Evolutionary conservation across 2,329 filamentous ascomycete genomes (phyloP).

Genomic region (Elsinoe batatas): DNA sequence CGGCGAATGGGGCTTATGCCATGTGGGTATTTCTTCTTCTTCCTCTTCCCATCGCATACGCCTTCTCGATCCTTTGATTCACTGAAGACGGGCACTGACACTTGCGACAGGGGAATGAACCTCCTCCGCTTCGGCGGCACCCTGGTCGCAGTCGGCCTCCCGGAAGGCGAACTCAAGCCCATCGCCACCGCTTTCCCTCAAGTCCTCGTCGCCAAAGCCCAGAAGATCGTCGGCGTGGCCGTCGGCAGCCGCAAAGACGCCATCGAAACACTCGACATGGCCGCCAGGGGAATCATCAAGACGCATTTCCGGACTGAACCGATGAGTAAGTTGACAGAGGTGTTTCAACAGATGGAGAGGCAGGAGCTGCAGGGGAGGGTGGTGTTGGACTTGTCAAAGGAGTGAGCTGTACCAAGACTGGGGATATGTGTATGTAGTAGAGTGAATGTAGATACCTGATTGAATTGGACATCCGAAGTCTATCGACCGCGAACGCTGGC

Average conservation of each 20-base stretch:
- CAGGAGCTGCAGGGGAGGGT: constrained; percentile 38
- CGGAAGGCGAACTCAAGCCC: constrained; percentile 38
- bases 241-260: constrained; percentile 40
- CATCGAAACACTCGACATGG: constrained; percentile 40
- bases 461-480: background rate
- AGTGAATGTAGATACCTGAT: background rate
- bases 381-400: constrained; percentile 33
- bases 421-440: too few relatives aligned
- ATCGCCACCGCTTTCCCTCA: constrained; percentile 34
- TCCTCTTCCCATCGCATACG: background rate
- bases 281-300: constrained; percentile 36
- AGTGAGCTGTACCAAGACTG: background rate
- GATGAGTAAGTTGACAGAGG: constrained; percentile 38
- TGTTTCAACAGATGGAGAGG: constrained; percentile 39
- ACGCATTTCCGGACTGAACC: constrained; percentile 37
- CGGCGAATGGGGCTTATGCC: constrained; percentile 39
- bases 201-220: constrained; percentile 33
- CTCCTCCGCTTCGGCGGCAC: constrained; percentile 37
- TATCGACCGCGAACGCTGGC: background rate
- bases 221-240: constrained; percentile 36
- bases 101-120: constrained; percentile 23
- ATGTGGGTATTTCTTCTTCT: constrained; percentile 17
- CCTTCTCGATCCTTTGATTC: background rate
- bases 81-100: background rate
- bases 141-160: constrained; percentile 39